Evolutionary conservation across 2,329 filamentous ascomycete genomes (phyloP).

Genomic region (Grosmannia serpens): DNA sequence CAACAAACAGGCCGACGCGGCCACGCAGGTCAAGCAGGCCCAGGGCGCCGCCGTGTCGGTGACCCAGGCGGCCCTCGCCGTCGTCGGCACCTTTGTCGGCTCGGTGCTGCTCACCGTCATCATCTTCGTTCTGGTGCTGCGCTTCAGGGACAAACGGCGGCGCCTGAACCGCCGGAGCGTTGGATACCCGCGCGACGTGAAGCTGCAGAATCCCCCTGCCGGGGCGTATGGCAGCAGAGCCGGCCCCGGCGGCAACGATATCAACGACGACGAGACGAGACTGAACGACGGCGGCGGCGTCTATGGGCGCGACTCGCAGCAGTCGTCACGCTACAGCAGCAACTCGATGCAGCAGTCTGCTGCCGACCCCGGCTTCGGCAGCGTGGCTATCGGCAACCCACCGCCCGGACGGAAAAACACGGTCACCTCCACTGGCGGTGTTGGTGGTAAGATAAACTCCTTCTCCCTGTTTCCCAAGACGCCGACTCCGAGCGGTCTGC

Average conservation of each 20-base stretch:
- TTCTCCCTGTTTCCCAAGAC: slow-evolving; percentile 18
- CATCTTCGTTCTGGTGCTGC: slow-evolving; percentile 24
- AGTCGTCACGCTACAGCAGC: background rate
- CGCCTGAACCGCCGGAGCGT: background rate
- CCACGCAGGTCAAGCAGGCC: slow-evolving; percentile 19
- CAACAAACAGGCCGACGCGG: slow-evolving; percentile 17
- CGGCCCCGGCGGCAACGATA: background rate
- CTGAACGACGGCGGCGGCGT: background rate
- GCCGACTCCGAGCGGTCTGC: background rate
- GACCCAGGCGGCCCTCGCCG: slow-evolving; percentile 28
- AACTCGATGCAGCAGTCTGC: background rate
- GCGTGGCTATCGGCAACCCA: background rate
- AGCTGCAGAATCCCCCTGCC: slow-evolving; percentile 7
- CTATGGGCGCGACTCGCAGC: background rate
- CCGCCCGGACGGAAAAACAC: background rate
- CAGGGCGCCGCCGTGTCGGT: slow-evolving; percentile 28
- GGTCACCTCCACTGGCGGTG: background rate
- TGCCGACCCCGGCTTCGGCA: background rate
- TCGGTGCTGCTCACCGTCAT: slow-evolving; percentile 27
- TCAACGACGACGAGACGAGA: background rate
- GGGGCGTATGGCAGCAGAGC: background rate
- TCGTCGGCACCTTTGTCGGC: slow-evolving; percentile 30
- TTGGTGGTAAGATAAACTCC: slow-evolving; percentile 1
- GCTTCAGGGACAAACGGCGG: slow-evolving; percentile 16
- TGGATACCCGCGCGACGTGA: slow-evolving; percentile 16